phyloP scores from a whole-genome alignment of 495 filamentous ascomycete species.

The Aspergillus heteromorphus region DNA sequence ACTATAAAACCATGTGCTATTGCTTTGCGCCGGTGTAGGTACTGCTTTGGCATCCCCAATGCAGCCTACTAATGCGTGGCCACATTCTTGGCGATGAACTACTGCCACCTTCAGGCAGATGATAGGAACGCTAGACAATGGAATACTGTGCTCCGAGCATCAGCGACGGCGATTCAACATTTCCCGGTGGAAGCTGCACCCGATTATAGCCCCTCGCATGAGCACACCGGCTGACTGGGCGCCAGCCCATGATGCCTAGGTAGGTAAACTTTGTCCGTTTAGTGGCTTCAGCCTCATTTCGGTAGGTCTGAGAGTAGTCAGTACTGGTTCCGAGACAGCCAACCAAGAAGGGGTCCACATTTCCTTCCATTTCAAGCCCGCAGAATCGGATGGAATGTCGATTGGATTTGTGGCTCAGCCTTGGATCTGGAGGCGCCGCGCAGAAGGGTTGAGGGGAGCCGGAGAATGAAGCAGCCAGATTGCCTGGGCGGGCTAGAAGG shows the following conservation, averaged over 20 bases:
- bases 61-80: constrained; percentile 10
- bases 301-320: not conserved
- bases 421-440: not conserved
- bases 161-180: not conserved
- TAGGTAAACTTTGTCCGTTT: not conserved
- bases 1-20: not conserved
- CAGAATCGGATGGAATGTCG: not conserved
- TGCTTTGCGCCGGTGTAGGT: not conserved
- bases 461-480: not conserved
- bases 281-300: not conserved
- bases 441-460: not conserved
- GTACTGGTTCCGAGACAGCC: not conserved
- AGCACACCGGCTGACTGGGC: constrained; percentile 2
- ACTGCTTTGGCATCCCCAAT: not conserved
- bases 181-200: not conserved
- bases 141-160: constrained; percentile 15
- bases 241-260: not conserved
- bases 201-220: constrained; percentile 8
- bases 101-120: constrained; percentile 1
- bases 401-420: not conserved
- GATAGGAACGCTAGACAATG: constrained; percentile 9
- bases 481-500: constrained; percentile 3
- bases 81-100: not conserved
- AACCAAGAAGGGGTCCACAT: too few species aligned
- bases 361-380: too few species aligned